Evolutionary conservation across 2,329 filamentous ascomycete species (phyloP), one percentile per base, ranked within the genome.

Genomic region (Ophiostoma novo-ulmi): DNA sequence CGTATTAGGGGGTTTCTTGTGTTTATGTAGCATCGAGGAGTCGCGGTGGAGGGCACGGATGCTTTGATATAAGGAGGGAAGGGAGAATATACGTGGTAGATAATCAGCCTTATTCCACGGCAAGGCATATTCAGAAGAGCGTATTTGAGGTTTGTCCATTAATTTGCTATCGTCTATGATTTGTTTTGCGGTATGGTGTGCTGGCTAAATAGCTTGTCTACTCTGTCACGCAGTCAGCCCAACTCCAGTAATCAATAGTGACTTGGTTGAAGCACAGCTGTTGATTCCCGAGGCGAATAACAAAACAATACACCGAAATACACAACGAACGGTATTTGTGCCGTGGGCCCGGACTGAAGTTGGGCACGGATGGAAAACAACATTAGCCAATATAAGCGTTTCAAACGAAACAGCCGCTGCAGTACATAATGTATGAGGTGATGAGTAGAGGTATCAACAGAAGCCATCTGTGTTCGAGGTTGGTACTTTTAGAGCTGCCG

Each of bases 91-190:
- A 58, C 22, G 52, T 22, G 52, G 52, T 58, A 58, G 52, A 35
- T 31, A n/a, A 63, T 63, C 58, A 63, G 35, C 26, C 58, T 63
- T 63, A 63, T 17, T 66, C 35, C 63, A 66, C 36, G 35, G 63
- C 36, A 63, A 58, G 52, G 52, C 52, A 26, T 58, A 58, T 58
- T 58, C 22, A 22, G 52, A 58, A n/a, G 52, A 48, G 13, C 4
- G 44, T n/a, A 20, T 5, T 48, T 48, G 13, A 26, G 14, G 52
- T 11, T 26, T 26, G 11, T 5, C 8, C 7, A 22, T 7, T 55
- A 4, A 8, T 44, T 44, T 44, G 14, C 41, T 20, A 44, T 44
- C 13, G 5, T 44, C 41, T 44, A 17, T 44, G 13, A 44, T 17
- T 44, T 44, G 5, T 20, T 44, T 44, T 44, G 38, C 38, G 11